A percentile compares a stretch with the other conserved stretches of the same genome.
Conservation (phyloP, 2,329 filamentous ascomycete species). For the Xenosphaeropsis pyriputrescens region DNA sequence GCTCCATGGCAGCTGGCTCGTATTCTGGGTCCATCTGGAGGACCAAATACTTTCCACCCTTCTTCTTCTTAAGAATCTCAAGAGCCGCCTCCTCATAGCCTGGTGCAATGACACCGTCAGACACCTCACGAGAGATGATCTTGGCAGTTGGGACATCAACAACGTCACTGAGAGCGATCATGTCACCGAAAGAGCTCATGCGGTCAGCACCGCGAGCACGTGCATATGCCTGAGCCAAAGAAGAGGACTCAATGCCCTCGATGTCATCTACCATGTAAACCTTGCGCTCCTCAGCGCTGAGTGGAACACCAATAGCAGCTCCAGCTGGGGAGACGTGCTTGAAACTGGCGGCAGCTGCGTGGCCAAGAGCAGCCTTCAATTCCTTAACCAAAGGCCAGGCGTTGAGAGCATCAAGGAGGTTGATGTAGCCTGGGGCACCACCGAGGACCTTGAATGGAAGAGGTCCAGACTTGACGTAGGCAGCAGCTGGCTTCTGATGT, state of each 20-base stretch:
- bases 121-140: conserved; percentile 97
- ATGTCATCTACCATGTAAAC: conserved; percentile 99
- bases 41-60: conserved; percentile 91
- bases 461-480: conserved; percentile 56
- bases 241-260: conserved; percentile 70
- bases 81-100: conserved; percentile 75
- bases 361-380: conserved; percentile 73
- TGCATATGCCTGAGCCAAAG: conserved; percentile 86
- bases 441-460: conserved; percentile 91
- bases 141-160: conserved; percentile 89
- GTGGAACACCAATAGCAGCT: conserved; percentile 80
- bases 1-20: conserved; percentile 59
- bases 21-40: conserved; percentile 88
- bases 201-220: conserved; percentile 90
- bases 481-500: conserved; percentile 91
- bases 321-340: conserved; percentile 98
- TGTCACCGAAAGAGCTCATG: conserved; percentile 96
- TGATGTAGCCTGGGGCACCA: conserved; percentile 91
- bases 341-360: conserved; percentile 90
- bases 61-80: conserved; percentile 92
- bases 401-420: conserved; percentile 90
- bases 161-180: conserved; percentile 82
- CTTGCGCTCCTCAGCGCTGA: conserved; percentile 79
- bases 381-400: conserved; percentile 96
- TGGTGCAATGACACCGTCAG: conserved; percentile 89